Conservation (phyloP, 352 stramenopile genomes). For the Blastocystis sp. region DNA sequence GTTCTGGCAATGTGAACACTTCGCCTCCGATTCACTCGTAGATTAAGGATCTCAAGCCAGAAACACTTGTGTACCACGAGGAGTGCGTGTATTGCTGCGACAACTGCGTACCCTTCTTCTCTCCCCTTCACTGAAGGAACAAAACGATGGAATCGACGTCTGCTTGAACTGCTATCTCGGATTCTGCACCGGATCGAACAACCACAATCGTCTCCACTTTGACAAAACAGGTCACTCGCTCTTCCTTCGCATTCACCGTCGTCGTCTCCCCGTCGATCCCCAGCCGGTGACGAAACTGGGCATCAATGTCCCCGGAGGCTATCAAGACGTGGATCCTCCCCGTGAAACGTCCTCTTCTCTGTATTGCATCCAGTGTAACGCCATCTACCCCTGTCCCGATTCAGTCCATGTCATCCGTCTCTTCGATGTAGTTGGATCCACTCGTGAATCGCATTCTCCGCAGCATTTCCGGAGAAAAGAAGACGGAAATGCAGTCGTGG, state of each 20-base stretch:
- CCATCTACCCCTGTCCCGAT: background rate
- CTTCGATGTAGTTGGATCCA: background rate
- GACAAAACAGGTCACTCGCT: constrained; percentile 36
- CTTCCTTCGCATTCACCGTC: constrained; percentile 27
- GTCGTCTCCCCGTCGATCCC: background rate
- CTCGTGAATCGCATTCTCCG: background rate
- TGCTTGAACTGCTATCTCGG: constrained; percentile 23
- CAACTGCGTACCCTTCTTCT: background rate
- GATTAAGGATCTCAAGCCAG: background rate
- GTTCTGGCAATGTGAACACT: background rate
- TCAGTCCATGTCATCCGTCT: background rate
- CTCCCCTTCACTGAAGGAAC: background rate
- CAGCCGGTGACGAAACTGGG: background rate
- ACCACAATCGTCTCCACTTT: background rate
- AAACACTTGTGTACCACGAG: constrained; percentile 20
- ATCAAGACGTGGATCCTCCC: too few relatives aligned
- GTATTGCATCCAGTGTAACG: background rate
- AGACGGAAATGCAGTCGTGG: constrained; percentile 27
- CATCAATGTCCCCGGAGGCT: background rate
- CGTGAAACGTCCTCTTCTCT: background rate
- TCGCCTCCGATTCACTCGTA: background rate
- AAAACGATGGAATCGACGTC: constrained; percentile 23
- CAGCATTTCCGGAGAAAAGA: background rate
- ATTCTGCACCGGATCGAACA: background rate
- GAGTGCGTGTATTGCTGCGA: constrained; percentile 45